Conservation (phyloP, 2,329 filamentous ascomycete species). For the Sarocladium brachiariae region DNA sequence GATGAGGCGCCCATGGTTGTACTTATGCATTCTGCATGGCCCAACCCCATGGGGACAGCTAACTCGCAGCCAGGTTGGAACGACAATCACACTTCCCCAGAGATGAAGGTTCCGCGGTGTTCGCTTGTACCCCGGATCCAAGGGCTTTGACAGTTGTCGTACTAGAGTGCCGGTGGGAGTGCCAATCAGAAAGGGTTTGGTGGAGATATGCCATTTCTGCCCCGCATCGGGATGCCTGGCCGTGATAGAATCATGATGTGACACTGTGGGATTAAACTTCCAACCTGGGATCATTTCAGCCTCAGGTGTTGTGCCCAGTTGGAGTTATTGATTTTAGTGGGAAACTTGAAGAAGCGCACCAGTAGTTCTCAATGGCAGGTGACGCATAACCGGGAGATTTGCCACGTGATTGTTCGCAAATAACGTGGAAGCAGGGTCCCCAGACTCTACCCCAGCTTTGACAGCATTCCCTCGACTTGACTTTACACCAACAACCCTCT, state of each 20-base stretch:
- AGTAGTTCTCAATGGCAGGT: background rate
- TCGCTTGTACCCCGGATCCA: background rate
- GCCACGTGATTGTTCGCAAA: background rate
- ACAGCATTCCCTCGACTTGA: background rate
- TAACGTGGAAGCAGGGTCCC: background rate
- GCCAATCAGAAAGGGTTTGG: background rate
- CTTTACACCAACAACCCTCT: too few relatives aligned
- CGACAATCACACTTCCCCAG: background rate
- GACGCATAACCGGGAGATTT: too few relatives aligned
- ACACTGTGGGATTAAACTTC: background rate
- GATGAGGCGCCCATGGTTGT: too few relatives aligned
- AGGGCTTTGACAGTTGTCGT: background rate
- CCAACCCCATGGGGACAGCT: conserved; percentile 3
- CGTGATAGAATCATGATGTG: background rate
- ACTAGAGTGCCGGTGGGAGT: background rate
- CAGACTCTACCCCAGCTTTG: background rate
- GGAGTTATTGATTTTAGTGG: background rate
- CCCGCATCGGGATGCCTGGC: background rate
- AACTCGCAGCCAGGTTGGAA: background rate
- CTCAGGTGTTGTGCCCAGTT: background rate
- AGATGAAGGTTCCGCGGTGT: background rate
- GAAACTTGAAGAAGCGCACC: background rate
- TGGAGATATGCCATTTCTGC: background rate
- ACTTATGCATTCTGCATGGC: background rate
- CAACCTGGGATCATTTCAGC: background rate